Conservation (phyloP, 2,329 filamentous ascomycete genomes). For the Blastomyces percursus region DNA sequence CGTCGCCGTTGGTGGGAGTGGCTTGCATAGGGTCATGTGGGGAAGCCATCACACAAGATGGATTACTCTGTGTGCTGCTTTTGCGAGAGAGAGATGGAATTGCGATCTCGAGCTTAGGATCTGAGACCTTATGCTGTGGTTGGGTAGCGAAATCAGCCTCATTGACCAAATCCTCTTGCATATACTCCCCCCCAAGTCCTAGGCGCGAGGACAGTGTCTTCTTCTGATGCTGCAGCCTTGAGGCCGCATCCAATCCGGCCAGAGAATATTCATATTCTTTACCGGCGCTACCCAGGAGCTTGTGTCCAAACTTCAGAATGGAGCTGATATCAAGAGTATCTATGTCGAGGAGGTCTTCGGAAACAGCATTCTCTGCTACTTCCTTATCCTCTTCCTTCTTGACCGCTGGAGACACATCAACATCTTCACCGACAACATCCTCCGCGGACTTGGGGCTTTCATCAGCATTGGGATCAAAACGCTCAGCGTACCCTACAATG, state of each 20-base stretch:
- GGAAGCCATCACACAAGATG: conserved; percentile 34
- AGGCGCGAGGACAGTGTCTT: conserved; percentile 74
- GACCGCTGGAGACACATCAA: conserved; percentile 24
- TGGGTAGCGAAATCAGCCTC: conserved; percentile 47
- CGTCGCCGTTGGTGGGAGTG: conserved; percentile 44
- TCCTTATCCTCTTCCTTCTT: conserved; percentile 27
- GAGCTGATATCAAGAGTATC: conserved; percentile 64
- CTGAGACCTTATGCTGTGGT: conserved; percentile 30
- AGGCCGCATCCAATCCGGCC: conserved; percentile 67
- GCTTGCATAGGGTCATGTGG: conserved; percentile 33
- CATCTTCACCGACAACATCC: conserved; percentile 35
- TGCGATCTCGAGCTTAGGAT: conserved; percentile 43
- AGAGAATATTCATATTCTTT: conserved; percentile 75
- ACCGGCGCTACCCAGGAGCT: conserved; percentile 69
- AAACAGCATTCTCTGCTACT: conserved; percentile 22
- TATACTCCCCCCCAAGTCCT: conserved; percentile 71
- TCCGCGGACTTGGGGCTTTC: conserved; percentile 45
- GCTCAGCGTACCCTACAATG: conserved; percentile 78
- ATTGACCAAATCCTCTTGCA: conserved; percentile 71
- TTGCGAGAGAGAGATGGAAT: conserved; percentile 31
- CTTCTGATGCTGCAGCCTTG: conserved; percentile 75
- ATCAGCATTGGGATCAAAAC: conserved; percentile 76
- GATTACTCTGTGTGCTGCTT: conserved; percentile 36
- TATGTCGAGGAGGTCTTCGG: conserved; percentile 58
- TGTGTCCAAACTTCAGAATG: conserved; percentile 73